Conservation (phyloP, 129 eudicot species). For the Dittrichia graveolens region DNA sequence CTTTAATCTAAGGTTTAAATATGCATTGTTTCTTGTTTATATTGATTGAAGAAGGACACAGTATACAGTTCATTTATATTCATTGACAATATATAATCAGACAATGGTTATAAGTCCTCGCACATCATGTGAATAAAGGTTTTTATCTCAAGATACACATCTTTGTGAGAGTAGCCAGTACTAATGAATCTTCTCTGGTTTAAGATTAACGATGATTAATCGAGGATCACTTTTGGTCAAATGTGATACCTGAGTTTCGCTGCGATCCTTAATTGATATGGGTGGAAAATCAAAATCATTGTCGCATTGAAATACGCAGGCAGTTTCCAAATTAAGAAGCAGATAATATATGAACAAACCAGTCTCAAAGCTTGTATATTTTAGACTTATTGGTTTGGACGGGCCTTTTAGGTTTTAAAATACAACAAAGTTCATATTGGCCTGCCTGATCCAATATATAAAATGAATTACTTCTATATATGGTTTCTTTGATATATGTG, state of each 20-base stretch:
- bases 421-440: background rate
- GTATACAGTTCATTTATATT: background rate
- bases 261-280: background rate
- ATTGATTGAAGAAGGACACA: background rate
- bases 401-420: background rate
- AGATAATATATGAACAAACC: background rate
- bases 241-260: background rate
- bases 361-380: too few species aligned
- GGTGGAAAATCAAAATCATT: background rate
- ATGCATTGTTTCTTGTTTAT: background rate
- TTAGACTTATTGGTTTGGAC: too few species aligned
- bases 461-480: background rate
- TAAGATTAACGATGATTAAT: background rate
- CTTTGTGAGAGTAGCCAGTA: background rate
- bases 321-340: background rate
- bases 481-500: background rate
- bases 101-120: background rate
- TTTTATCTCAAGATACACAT: background rate
- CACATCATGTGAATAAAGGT: background rate
- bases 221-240: background rate
- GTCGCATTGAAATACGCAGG: background rate
- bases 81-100: too few species aligned
- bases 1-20: background rate
- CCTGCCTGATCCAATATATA: background rate
- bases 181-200: background rate